phyloP scores from a whole-genome alignment of 2,329 filamentous ascomycete species.

The Trichoderma lentiforme region DNA sequence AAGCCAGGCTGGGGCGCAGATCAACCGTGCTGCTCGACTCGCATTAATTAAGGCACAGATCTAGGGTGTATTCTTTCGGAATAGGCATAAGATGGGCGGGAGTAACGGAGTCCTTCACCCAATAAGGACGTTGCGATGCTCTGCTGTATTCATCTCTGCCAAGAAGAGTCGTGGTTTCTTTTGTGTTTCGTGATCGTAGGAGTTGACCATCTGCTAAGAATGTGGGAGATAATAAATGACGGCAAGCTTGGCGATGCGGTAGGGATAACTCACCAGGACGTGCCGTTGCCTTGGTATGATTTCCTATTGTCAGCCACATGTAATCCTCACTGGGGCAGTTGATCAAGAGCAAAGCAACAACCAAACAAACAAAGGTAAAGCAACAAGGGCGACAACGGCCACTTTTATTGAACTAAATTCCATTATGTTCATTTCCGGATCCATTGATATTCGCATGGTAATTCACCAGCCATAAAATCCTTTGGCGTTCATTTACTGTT shows the following conservation, averaged over 20 bases:
- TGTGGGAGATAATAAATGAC: background rate
- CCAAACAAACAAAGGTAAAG: background rate
- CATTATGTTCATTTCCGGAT: background rate
- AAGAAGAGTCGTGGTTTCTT: background rate
- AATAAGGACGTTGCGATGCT: background rate
- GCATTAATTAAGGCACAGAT: conserved; percentile 17
- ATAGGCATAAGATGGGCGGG: conserved; percentile 4
- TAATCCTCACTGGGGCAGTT: background rate
- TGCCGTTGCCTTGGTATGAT: background rate
- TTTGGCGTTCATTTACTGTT: background rate
- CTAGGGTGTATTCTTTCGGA: background rate
- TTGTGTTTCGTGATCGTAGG: background rate
- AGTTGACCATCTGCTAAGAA: background rate
- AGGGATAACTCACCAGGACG: background rate
- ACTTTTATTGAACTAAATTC: background rate
- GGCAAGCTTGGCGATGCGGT: background rate
- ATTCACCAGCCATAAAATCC: background rate
- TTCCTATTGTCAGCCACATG: background rate
- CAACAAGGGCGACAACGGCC: background rate
- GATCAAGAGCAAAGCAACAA: background rate
- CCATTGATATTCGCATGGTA: background rate
- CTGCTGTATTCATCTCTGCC: background rate
- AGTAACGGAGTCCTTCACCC: background rate
- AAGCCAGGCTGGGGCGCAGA: background rate
- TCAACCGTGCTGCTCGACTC: conserved; percentile 12